phyloP scores from a whole-genome alignment of 257 asterid genomes.

The Nicotiana tomentosiformis region DNA sequence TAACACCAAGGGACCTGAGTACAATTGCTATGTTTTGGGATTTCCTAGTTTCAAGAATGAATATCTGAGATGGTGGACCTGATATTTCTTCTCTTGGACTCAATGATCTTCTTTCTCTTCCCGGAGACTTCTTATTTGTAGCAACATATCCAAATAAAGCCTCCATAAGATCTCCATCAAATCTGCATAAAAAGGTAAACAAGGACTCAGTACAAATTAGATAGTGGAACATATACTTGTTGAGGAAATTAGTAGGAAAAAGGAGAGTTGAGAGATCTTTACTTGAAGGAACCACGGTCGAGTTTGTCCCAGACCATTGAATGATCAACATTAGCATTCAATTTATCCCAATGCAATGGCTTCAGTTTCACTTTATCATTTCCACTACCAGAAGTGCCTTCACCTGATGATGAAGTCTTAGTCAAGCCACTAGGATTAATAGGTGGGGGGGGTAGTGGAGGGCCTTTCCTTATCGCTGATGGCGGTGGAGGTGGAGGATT shows the following conservation, averaged over 20 bases:
- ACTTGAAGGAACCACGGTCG: constrained; percentile 92
- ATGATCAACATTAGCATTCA: constrained; percentile 67
- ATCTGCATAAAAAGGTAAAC: constrained; percentile 37
- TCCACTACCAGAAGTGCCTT: constrained; percentile 29
- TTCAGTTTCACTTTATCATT: constrained; percentile 60
- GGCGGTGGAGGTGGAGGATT: constrained; percentile 49
- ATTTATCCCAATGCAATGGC: constrained; percentile 93
- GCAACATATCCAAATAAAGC: constrained; percentile 94
- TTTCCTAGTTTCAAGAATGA: constrained; percentile 78
- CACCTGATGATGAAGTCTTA: constrained; percentile 13
- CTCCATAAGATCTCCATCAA: constrained; percentile 93
- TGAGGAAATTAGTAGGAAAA: too few species aligned
- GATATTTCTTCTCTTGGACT: constrained; percentile 30
- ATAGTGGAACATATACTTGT: background rate
- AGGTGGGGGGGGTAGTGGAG: constrained; percentile 45
- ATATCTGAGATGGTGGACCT: constrained; percentile 57
- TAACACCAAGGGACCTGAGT: constrained; percentile 57
- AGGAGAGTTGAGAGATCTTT: constrained; percentile 16
- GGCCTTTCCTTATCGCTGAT: constrained; percentile 10
- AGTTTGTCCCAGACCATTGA: constrained; percentile 97
- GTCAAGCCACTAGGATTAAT: constrained; percentile 9
- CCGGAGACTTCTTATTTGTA: constrained; percentile 62
- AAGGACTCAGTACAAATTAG: background rate
- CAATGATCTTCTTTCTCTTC: constrained; percentile 22
- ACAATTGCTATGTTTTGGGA: constrained; percentile 80